These are phyloP conservation scores for Apiospora pterosperma DNA, from an alignment of 2,329 filamentous ascomycete species.

Conservation along the genomic window DNA sequence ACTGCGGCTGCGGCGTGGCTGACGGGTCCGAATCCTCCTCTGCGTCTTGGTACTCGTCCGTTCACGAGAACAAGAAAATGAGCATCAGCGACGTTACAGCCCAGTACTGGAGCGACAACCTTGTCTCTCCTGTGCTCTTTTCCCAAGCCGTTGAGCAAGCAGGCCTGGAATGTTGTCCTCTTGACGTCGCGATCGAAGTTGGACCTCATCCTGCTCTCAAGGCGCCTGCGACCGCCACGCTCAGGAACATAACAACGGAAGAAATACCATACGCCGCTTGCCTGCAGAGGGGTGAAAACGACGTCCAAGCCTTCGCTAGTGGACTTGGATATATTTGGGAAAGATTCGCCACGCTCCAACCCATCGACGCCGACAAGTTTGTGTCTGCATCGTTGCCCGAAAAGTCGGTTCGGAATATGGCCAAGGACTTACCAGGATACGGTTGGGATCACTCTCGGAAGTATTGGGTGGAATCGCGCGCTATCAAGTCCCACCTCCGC, in stretches of 20 bases:
- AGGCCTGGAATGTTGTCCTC: too few relatives aligned
- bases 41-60: slow-evolving; percentile 18
- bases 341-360: not conserved
- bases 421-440: slow-evolving; percentile 14
- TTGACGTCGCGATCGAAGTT: too few relatives aligned
- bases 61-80: not conserved
- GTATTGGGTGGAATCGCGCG: slow-evolving; percentile 12
- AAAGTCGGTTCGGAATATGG: not conserved
- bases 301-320: too few relatives aligned
- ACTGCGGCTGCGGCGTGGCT: not conserved
- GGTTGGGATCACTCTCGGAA: slow-evolving; percentile 12
- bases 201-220: too few relatives aligned
- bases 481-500: not conserved
- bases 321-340: too few relatives aligned
- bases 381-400: too few relatives aligned
- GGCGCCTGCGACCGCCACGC: too few relatives aligned
- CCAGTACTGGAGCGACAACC: slow-evolving; percentile 40
- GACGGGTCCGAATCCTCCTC: not conserved
- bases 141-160: too few relatives aligned
- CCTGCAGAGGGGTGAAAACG: too few relatives aligned
- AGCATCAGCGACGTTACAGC: not conserved
- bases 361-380: not conserved
- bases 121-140: too few relatives aligned
- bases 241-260: too few relatives aligned
- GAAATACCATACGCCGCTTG: too few relatives aligned